Evolutionary conservation across 495 filamentous ascomycete species (phyloP).

Genomic region (Penicillium waksmanii): DNA sequence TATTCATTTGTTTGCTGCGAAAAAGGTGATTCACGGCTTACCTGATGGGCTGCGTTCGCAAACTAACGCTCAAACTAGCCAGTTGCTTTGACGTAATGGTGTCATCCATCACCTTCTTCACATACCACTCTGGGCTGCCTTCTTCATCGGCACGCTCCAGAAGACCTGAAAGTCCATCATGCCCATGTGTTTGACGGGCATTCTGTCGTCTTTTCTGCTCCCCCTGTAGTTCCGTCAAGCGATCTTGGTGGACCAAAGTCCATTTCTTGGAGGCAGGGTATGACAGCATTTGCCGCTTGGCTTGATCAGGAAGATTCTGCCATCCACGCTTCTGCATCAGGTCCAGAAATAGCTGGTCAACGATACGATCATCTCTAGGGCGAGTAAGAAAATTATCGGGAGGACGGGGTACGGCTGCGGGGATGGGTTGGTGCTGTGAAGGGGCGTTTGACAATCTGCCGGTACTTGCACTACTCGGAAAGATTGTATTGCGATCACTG

Average conservation of each 20-base stretch:
- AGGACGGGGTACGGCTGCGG: slow-evolving; percentile 49
- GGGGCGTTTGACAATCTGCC: slow-evolving; percentile 41
- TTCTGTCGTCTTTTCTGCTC: slow-evolving; percentile 85
- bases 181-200: slow-evolving; percentile 63
- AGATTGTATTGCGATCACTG: slow-evolving; percentile 39
- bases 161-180: slow-evolving; percentile 65
- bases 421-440: slow-evolving; percentile 41
- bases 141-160: slow-evolving; percentile 84
- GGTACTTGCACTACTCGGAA: slow-evolving; percentile 30
- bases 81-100: slow-evolving; percentile 89
- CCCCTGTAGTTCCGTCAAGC: slow-evolving; percentile 88
- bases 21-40: slow-evolving; percentile 26
- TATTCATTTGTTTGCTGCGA: background rate
- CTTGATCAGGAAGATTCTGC: slow-evolving; percentile 96
- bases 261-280: slow-evolving; percentile 95
- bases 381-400: slow-evolving; percentile 62
- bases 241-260: slow-evolving; percentile 95
- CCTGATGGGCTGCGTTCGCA: slow-evolving; percentile 94
- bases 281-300: slow-evolving; percentile 89
- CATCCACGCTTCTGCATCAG: slow-evolving; percentile 97
- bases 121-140: slow-evolving; percentile 97
- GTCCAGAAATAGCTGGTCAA: slow-evolving; percentile 90
- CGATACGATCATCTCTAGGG: slow-evolving; percentile 80
- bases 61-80: slow-evolving; percentile 86
- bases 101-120: slow-evolving; percentile 95